A percentile compares a stretch with the other conserved stretches of the same genome.
phyloP scores from a whole-genome alignment of 2,329 filamentous ascomycete species.

The Atkinsonella texensis region DNA sequence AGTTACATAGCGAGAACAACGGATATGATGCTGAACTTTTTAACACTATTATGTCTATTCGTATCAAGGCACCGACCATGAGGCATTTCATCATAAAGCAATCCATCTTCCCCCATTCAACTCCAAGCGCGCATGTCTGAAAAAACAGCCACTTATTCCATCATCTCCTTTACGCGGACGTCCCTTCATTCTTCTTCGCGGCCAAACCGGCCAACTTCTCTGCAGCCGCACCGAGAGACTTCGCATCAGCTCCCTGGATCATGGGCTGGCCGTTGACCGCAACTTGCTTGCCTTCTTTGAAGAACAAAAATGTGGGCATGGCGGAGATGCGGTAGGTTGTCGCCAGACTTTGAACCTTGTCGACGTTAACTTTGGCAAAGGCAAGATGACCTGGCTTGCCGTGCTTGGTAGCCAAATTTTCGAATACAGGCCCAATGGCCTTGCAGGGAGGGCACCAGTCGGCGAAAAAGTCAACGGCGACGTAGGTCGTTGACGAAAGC shows the following conservation, averaged over 20 bases:
- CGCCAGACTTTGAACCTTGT: slow-evolving; percentile 23
- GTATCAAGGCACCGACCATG: neutral
- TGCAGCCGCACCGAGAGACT: slow-evolving; percentile 19
- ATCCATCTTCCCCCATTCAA: neutral
- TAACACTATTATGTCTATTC: neutral
- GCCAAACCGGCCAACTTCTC: slow-evolving; percentile 27
- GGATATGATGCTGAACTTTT: neutral
- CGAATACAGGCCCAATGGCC: slow-evolving; percentile 33
- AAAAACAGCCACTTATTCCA: neutral
- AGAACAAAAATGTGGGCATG: slow-evolving; percentile 89
- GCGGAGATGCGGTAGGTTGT: slow-evolving; percentile 68
- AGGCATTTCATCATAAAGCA: neutral
- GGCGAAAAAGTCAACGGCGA: slow-evolving; percentile 37
- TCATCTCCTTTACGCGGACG: neutral
- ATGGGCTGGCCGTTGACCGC: slow-evolving; percentile 19
- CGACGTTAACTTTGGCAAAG: slow-evolving; percentile 13
- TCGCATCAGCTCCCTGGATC: slow-evolving; percentile 23
- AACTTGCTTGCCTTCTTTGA: slow-evolving; percentile 53
- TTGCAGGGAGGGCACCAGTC: slow-evolving; percentile 41
- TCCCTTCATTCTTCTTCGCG: slow-evolving; percentile 17
- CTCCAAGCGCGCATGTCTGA: no score
- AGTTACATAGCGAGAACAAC: neutral
- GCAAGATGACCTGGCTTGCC: slow-evolving; percentile 11
- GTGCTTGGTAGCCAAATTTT: slow-evolving; percentile 33
- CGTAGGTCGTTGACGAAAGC: slow-evolving; percentile 26